phyloP scores from a whole-genome alignment of 1,284 basidiomycete species.

The Leucoagaricus sp. region DNA sequence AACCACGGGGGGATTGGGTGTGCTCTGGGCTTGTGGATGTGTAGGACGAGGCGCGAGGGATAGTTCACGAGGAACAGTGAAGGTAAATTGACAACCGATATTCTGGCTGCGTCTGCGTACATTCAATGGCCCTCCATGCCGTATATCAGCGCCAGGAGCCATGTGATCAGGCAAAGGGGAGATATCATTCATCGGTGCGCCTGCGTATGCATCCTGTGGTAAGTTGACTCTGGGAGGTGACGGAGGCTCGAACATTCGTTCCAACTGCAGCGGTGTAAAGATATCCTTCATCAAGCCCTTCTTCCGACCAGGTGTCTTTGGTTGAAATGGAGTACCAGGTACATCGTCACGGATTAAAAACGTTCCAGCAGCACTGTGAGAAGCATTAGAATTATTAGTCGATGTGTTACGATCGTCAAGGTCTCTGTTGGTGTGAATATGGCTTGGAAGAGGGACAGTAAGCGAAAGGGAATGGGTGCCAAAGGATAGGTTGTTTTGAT shows the following conservation, averaged over 20 bases:
- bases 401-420: slow-evolving; percentile 31
- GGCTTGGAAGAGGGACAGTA: slow-evolving; percentile 57
- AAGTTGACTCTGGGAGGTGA: slow-evolving; percentile 56
- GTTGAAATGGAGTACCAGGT: slow-evolving; percentile 52
- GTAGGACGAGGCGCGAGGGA: slow-evolving; percentile 30
- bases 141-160: slow-evolving; percentile 41
- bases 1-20: too few relatives aligned
- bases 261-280: slow-evolving; percentile 82
- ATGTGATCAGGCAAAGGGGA: background rate
- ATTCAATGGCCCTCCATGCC: slow-evolving; percentile 41
- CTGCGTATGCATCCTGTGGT: slow-evolving; percentile 24
- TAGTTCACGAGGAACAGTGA: slow-evolving; percentile 54
- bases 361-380: slow-evolving; percentile 62
- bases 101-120: slow-evolving; percentile 39
- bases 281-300: slow-evolving; percentile 74
- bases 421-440: slow-evolving; percentile 46
- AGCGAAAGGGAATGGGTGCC: slow-evolving; percentile 60
- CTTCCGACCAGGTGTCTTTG: slow-evolving; percentile 66
- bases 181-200: slow-evolving; percentile 21
- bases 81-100: slow-evolving; percentile 73
- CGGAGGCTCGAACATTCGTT: slow-evolving; percentile 90
- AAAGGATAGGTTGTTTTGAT: slow-evolving; percentile 40
- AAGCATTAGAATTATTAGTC: slow-evolving; percentile 26
- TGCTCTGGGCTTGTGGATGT: slow-evolving; percentile 41
- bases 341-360: slow-evolving; percentile 80